phyloP scores from a whole-genome alignment of 106 monocot genomes.

The Ottelia alismoides region DNA sequence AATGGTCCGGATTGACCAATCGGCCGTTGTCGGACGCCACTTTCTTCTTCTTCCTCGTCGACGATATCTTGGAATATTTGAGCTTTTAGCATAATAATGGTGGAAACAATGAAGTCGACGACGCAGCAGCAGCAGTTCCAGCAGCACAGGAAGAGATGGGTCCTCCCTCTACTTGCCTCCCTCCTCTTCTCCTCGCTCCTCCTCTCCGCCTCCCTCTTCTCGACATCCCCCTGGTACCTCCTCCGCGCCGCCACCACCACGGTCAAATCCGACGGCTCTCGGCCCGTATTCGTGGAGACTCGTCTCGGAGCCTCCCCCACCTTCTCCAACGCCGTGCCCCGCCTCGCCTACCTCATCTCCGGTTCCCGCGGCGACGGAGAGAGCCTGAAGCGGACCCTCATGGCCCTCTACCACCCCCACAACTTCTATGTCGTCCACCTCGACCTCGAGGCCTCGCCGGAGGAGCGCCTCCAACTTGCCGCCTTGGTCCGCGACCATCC shows the following conservation, averaged over 20 bases:
- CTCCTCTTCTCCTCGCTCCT: no score
- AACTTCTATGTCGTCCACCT: conserved; percentile 72
- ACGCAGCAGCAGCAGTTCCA: no score
- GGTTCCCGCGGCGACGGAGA: conserved; percentile 48
- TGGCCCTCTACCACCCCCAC: conserved; percentile 57
- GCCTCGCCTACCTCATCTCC: conserved; percentile 75
- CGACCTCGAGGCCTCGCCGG: conserved; percentile 29
- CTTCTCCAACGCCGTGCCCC: conserved; percentile 11
- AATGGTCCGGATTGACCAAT: no score
- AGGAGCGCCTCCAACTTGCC: conserved; percentile 23
- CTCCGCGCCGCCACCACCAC: conserved; percentile 1
- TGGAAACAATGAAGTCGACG: no score
- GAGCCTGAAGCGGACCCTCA: conserved; percentile 25
- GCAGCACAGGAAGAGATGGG: no score
- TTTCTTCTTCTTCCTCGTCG: no score
- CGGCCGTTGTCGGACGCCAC: no score
- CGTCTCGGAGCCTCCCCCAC: conserved; percentile 17
- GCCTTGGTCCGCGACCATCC: conserved; percentile 22
- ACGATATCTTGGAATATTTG: no score
- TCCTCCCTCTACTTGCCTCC: no score
- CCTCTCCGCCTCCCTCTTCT: no score
- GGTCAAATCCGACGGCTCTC: conserved; percentile 4
- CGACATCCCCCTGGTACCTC: conserved; percentile 7
- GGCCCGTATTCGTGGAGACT: conserved; percentile 29
- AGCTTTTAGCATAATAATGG: no score